Conservation (phyloP, 2,329 filamentous ascomycete genomes). For the Xylaria sp. region DNA sequence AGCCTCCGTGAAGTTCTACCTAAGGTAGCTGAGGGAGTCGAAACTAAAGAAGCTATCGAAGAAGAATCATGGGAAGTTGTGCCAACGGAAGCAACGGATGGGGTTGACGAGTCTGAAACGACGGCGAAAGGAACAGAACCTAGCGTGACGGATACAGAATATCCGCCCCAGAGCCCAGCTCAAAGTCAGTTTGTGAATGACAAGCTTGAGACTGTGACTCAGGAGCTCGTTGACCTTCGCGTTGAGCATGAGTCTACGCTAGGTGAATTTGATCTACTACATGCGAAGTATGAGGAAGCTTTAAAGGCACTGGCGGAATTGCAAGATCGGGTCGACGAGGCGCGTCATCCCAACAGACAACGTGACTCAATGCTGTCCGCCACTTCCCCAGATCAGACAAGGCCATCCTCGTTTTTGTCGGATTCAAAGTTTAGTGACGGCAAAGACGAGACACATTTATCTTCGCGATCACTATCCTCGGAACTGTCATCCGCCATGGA, state of each 20-base stretch:
- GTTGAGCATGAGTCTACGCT: conserved; percentile 90
- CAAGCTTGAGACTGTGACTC: conserved; percentile 89
- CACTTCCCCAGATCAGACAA: conserved; percentile 61
- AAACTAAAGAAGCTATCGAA: conserved; percentile 42
- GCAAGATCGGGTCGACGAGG: conserved; percentile 86
- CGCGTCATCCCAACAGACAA: conserved; percentile 68
- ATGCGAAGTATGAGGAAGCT: conserved; percentile 91
- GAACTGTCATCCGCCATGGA: conserved; percentile 91
- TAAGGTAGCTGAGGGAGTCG: conserved; percentile 59
- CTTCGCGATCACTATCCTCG: conserved; percentile 91
- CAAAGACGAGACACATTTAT: conserved; percentile 75
- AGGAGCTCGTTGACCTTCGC: conserved; percentile 89
- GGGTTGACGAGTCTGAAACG: conserved; percentile 24
- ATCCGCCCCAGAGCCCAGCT: conserved; percentile 74
- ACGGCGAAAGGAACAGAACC: conserved; percentile 31
- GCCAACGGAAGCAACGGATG: conserved; percentile 30
- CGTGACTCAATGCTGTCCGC: conserved; percentile 68
- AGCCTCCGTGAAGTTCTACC: conserved; percentile 64
- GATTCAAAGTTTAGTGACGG: conserved; percentile 76
- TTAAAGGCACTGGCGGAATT: conserved; percentile 84
- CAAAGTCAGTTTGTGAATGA: conserved; percentile 89
- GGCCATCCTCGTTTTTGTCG: conserved; percentile 87
- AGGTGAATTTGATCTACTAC: conserved; percentile 82
- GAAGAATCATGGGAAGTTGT: conserved; percentile 45
- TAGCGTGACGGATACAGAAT: conserved; percentile 38